Base-by-base conservation (phyloP, 352 stramenopile species). In the Pythium plurisporium region DNA sequence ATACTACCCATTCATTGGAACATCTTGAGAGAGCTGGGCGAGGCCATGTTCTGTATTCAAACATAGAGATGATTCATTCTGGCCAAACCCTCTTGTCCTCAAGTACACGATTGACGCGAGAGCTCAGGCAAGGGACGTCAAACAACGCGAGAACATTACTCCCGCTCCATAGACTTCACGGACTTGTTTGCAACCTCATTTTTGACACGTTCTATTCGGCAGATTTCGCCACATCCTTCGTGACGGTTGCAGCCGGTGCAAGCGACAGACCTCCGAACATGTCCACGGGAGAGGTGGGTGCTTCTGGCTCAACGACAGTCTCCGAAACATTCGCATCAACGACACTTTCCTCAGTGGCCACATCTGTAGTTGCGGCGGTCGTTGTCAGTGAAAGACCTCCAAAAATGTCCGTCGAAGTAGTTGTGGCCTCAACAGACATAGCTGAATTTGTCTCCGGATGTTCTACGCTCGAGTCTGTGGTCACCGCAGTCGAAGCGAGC, bases 201-300 rank as follows among this genome's bases (percentile, higher is more conserved):
- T 10, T 50, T 19, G 25, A 34, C 17, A 26, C 22, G 19, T 44
- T 45, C 36, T 56, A 44, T 46, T 56, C 48, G 11, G 14, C 48
- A 47, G 15, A 19, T 26, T 22, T 17, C 12, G 31, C 34, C 23
- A 38, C 26, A 6, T 47, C 48, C 8, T 25, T 11, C 9, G 37
- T 12, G 38, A 27, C 37, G 26, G 23, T n/a, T 5, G 43, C 25
- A 11, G 31, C 4, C 20, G 40, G 29, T 0, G 57, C 33, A 14
- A 64, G 34, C 11, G 48, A 55, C n/a, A 64, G 48, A 23, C 57
- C 48, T 8, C 57, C 57, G 33, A 64, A 64, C 30, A 64, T 55
- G 33, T 59, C 57, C 19, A 42, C 38, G 5, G 50, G 38, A 30
- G 50, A 55, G 0, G 47, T 15, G 22, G 33, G 47, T 34, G 23